A percentile compares a stretch with the other conserved stretches of the same genome.
Conservation (phyloP, 208 protist species). For the Acanthamoeba castellanii region DNA sequence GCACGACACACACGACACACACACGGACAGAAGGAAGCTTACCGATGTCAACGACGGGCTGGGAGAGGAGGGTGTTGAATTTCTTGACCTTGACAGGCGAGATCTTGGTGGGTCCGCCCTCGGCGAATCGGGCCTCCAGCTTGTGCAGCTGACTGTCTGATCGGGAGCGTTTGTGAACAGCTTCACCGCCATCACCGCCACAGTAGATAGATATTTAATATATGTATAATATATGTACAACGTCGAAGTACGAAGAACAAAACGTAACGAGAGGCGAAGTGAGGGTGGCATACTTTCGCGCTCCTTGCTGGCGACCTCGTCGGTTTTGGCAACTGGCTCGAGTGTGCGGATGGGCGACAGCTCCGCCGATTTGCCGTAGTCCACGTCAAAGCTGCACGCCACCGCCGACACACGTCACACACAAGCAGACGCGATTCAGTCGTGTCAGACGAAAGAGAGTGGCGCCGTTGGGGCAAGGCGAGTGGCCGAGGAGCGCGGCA, state of each 20-base stretch:
- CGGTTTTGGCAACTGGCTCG: neutral
- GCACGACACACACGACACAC: neutral
- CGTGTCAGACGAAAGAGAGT: neutral
- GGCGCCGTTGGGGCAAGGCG: neutral
- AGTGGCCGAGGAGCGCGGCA: neutral
- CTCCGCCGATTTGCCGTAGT: constrained; percentile 5
- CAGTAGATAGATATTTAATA: neutral
- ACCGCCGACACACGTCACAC: neutral
- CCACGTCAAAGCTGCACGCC: neutral
- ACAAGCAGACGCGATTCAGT: no score
- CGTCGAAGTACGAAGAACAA: no score
- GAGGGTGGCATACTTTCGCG: neutral
- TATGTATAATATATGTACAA: neutral
- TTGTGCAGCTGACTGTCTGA: constrained; percentile 29
- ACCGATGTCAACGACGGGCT: constrained; percentile 62
- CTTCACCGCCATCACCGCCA: neutral
- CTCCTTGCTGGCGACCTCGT: neutral
- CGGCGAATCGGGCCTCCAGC: neutral
- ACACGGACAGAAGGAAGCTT: neutral
- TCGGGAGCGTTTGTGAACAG: constrained; percentile 24
- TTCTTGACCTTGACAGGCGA: constrained; percentile 60
- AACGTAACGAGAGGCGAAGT: neutral
- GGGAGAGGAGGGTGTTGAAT: constrained; percentile 33
- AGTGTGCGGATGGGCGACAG: neutral
- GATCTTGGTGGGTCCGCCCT: constrained; percentile 34